Conservation (phyloP, 257 asterid species). For the Plantago major region DNA sequence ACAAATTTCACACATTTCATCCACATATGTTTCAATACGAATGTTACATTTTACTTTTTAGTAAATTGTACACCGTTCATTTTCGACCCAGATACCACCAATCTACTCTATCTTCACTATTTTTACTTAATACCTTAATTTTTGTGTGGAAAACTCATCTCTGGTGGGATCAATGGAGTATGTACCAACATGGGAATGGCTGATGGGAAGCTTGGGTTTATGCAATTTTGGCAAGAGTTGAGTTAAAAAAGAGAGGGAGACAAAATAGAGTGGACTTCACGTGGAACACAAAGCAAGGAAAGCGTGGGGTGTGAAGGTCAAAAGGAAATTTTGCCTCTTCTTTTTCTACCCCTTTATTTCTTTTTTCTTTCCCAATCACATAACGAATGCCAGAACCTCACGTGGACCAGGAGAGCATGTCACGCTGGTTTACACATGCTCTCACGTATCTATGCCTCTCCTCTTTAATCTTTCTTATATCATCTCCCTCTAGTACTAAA, state of each 20-base stretch:
- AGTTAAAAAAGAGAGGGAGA: slow-evolving; percentile 2
- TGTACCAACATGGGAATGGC: not conserved
- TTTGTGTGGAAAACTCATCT: too few species aligned
- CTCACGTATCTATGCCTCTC: slow-evolving; percentile 27
- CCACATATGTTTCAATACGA: too few species aligned
- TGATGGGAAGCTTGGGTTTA: slow-evolving; percentile 1
- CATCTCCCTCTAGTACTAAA: too few species aligned
- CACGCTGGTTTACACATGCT: slow-evolving; percentile 56
- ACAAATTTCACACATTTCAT: too few species aligned
- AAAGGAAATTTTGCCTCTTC: slow-evolving; percentile 4
- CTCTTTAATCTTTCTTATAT: not conserved
- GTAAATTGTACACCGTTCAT: too few species aligned
- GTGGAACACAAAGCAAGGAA: slow-evolving; percentile 38
- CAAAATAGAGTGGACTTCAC: slow-evolving; percentile 58
- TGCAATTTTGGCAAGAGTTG: not conserved
- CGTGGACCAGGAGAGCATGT: slow-evolving; percentile 48
- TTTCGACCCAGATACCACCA: too few species aligned
- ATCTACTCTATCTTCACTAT: too few species aligned
- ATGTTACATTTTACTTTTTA: too few species aligned
- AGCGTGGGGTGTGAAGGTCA: slow-evolving; percentile 23
- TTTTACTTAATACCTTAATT: too few species aligned
- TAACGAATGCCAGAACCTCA: slow-evolving; percentile 27
- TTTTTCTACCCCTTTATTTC: not conserved
- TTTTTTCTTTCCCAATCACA: not conserved
- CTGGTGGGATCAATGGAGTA: too few species aligned